phyloP scores from a whole-genome alignment of 2,329 filamentous ascomycete genomes.

The Aspergillus bombycis region DNA sequence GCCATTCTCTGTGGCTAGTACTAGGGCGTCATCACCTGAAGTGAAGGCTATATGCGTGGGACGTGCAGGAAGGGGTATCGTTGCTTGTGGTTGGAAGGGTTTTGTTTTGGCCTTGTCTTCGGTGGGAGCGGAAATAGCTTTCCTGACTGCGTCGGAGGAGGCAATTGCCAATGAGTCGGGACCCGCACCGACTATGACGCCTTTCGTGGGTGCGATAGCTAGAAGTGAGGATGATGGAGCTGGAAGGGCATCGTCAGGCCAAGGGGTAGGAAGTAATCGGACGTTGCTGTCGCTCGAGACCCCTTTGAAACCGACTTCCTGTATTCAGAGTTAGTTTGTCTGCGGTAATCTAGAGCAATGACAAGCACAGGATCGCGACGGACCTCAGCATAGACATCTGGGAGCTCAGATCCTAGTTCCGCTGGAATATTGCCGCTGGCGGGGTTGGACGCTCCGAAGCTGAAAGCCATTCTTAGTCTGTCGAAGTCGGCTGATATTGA shows the following conservation, averaged over 20 bases:
- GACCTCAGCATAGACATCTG: conserved; percentile 83
- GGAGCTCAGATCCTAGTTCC: conserved; percentile 67
- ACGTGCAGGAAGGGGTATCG: conserved; percentile 71
- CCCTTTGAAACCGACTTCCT: conserved; percentile 79
- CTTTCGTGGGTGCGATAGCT: conserved; percentile 76
- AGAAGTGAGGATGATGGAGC: conserved; percentile 79
- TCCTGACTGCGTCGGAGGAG: conserved; percentile 75
- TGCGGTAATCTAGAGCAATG: not conserved
- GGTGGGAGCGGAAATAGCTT: conserved; percentile 67
- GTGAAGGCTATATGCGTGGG: conserved; percentile 91
- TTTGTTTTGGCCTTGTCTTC: conserved; percentile 66
- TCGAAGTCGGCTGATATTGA: conserved; percentile 43
- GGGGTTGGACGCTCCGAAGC: conserved; percentile 56
- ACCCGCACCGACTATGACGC: conserved; percentile 83
- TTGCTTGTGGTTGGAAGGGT: conserved; percentile 72
- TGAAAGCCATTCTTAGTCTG: conserved; percentile 63
- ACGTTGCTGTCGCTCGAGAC: conserved; percentile 81
- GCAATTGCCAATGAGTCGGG: conserved; percentile 78
- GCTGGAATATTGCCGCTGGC: conserved; percentile 43
- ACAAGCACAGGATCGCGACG: conserved; percentile 21
- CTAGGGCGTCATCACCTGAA: conserved; percentile 80
- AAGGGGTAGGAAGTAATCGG: conserved; percentile 74
- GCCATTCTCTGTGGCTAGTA: conserved; percentile 78
- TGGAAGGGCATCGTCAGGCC: conserved; percentile 71
- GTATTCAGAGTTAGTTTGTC: not conserved